Evolutionary conservation across 495 filamentous ascomycete genomes (phyloP), one percentile per base, ranked within the genome.

Genomic region (Beverwykella pulmonaria): DNA sequence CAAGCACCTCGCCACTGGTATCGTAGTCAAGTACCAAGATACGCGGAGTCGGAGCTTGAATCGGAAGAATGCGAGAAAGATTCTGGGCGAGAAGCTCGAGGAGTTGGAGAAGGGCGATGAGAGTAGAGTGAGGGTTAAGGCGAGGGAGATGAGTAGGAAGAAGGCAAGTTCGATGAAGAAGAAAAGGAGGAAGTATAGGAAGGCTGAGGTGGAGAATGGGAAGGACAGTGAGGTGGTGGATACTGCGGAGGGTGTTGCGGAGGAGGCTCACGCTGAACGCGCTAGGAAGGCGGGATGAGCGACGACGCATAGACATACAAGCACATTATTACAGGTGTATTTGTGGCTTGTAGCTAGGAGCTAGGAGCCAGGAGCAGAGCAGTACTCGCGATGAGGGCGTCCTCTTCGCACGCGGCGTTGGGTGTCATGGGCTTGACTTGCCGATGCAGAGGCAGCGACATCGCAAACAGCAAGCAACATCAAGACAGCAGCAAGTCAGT

Each of bases 1-100:
- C 26, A 93, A 86, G 61, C 94, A 98, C 78, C 77, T 90, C 22
- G 91, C 93, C 15, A 93, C 92, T 9, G 93, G 93, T 53, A 78
- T 96, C 27, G 92, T 97, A 23, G 80, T 98, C 12, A 98, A 98
- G 76, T 92, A 83, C 44, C 94, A 98, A 77, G 91, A 87, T 6
- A 97, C 95, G 4, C 88, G 94, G 20, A 94, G 90, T 0, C 87
- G 91, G 34, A 81, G 82, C 26, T 92, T 97, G 77, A 98, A 98
- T 76, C 87, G 92, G 58, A 93, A 90, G 79, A 88, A 91, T 44
- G 94, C 94, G 19, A 84, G 93, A 27, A 80, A 84, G 48, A 75
- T 94, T 20, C 81, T 98, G 2, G 92, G 90, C 39, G 87, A 90
- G 69, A 85, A 82, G 68, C 76, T 98, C 10, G 94, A 98, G 75